Percentiles rank a stretch among this genome's conserved stretches.
Evolutionary conservation across 768 basidiomycete species (phyloP).

Genomic region (Russula vinacea): DNA sequence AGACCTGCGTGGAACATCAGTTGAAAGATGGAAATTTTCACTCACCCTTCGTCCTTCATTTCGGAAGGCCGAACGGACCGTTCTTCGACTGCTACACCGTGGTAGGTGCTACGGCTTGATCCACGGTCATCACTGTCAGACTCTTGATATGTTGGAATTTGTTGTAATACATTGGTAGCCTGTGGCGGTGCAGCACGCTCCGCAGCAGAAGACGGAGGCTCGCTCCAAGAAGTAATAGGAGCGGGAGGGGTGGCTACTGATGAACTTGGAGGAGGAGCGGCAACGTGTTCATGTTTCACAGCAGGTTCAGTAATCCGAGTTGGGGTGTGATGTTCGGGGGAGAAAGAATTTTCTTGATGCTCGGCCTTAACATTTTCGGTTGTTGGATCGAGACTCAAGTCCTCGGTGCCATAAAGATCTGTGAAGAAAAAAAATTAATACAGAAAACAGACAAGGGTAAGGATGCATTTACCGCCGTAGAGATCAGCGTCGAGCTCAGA

Average conservation of each 20-base stretch:
- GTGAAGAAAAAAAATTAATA: conserved; percentile 4
- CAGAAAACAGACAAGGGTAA: not conserved
- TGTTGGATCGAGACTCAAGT: conserved; percentile 50
- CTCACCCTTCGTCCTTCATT: conserved; percentile 99
- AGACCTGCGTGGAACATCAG: conserved; percentile 32
- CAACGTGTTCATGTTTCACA: conserved; percentile 4
- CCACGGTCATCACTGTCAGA: conserved; percentile 33
- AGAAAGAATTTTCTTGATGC: conserved; percentile 19
- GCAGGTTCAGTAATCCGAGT: not conserved
- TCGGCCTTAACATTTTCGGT: conserved; percentile 34
- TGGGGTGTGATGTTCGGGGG: conserved; percentile 17
- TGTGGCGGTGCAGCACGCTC: conserved; percentile 12
- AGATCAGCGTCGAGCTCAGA: conserved; percentile 85
- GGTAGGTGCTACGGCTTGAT: conserved; percentile 37
- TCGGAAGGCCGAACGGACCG: conserved; percentile 74
- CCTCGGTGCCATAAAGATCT: conserved; percentile 62
- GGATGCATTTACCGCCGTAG: conserved; percentile 65
- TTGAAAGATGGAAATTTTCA: conserved; percentile 9
- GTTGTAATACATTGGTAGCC: conserved; percentile 17
- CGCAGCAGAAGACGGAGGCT: conserved; percentile 8
- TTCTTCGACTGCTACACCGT: conserved; percentile 42
- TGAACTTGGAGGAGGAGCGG: not conserved
- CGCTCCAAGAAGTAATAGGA: conserved; percentile 25
- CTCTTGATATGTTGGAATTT: conserved; percentile 31
- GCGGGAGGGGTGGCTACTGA: conserved; percentile 7